Evolutionary conservation across 164 flowering plant species (phyloP).

Genomic region (Chloranthus sessilifolius): DNA sequence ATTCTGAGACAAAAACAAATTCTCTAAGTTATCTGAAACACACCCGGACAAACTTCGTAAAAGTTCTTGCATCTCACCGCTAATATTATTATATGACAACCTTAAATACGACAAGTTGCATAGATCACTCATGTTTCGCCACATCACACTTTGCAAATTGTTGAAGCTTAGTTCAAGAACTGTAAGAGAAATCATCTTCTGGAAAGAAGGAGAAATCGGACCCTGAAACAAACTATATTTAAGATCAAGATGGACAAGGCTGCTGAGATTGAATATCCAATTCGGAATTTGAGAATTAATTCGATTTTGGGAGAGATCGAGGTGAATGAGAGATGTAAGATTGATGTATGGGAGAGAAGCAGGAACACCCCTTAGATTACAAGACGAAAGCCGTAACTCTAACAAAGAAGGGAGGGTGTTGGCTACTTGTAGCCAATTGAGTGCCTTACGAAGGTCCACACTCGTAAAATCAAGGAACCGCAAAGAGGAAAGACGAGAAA

Average conservation of each 20-base stretch:
- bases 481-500: too few species aligned
- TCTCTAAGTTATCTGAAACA: too few species aligned
- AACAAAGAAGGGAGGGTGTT: slow-evolving; percentile 10
- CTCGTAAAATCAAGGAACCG: neutral
- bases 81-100: neutral
- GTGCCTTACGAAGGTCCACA: neutral
- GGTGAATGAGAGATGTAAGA: slow-evolving; percentile 14
- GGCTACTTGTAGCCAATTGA: slow-evolving; percentile 7
- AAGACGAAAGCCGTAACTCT: neutral
- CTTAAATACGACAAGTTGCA: neutral
- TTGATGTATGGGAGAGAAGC: slow-evolving; percentile 2
- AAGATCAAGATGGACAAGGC: neutral
- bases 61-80: neutral
- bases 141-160: slow-evolving; percentile 16
- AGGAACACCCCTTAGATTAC: neutral
- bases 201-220: neutral
- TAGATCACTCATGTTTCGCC: slow-evolving; percentile 7
- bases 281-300: neutral
- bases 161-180: slow-evolving; percentile 4
- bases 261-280: slow-evolving; percentile 7
- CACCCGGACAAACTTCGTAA: too few species aligned
- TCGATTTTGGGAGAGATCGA: neutral
- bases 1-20: too few species aligned
- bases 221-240: neutral
- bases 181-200: too few species aligned